Evolutionary conservation across 345 rosid genomes (phyloP).

Genomic region (Rhizophora apiculata): DNA sequence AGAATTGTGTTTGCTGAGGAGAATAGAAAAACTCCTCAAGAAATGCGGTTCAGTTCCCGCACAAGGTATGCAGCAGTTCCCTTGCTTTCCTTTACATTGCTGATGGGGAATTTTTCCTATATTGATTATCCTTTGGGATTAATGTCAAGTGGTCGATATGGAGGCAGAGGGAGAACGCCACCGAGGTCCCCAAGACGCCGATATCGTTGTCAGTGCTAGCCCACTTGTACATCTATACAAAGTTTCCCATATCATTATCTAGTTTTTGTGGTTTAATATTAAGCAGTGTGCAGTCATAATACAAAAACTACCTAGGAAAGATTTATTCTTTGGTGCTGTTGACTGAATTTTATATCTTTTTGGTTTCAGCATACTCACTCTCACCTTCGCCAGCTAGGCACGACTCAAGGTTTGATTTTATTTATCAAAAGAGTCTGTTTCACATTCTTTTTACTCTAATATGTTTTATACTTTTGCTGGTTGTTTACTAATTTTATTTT

Average conservation of each 20-base stretch:
- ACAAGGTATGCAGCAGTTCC: constrained; percentile 35
- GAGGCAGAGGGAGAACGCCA: constrained; percentile 62
- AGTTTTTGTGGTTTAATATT: background rate
- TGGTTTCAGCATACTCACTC: constrained; percentile 62
- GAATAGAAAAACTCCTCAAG: constrained; percentile 82
- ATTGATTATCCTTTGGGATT: constrained; percentile 5
- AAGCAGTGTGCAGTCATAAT: background rate
- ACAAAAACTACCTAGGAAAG: background rate
- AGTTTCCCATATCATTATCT: background rate
- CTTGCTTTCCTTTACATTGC: background rate
- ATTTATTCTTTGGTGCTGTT: constrained; percentile 2
- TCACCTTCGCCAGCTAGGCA: constrained; percentile 62
- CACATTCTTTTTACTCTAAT: background rate
- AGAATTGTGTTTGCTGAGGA: constrained; percentile 94
- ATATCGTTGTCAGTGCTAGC: constrained; percentile 55
- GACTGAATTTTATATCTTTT: background rate
- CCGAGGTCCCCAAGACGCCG: constrained; percentile 68
- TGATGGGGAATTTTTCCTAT: background rate
- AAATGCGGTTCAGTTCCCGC: constrained; percentile 54
- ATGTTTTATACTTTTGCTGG: background rate
- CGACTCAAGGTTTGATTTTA: constrained; percentile 51
- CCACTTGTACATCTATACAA: constrained; percentile 12
- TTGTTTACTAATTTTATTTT: constrained; percentile 3
- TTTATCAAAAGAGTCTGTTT: constrained; percentile 3
- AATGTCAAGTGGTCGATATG: constrained; percentile 55